Conservation (phyloP, 2,329 filamentous ascomycete species). For the Colletotrichum sp. region DNA sequence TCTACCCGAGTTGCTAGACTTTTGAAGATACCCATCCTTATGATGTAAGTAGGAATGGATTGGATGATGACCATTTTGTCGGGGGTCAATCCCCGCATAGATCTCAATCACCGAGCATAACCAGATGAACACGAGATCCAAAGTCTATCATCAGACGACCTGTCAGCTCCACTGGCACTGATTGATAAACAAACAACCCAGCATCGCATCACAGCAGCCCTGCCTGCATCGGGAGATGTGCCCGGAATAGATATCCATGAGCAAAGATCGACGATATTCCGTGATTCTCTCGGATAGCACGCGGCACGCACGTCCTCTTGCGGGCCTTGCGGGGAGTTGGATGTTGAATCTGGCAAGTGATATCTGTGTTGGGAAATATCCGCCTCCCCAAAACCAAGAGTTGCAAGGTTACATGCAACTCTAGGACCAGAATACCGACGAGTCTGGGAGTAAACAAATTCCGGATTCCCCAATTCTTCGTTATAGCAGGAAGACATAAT, state of each 20-base stretch:
- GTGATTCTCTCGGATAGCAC: not conserved
- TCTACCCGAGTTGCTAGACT: not conserved
- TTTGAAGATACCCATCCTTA: not conserved
- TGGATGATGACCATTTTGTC: not conserved
- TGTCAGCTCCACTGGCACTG: not conserved
- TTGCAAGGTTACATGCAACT: not conserved
- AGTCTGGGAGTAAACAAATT: not conserved
- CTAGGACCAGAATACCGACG: rapidly evolving
- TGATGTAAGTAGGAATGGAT: not conserved
- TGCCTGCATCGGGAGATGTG: not conserved
- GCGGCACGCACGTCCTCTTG: not conserved
- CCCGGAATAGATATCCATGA: not conserved
- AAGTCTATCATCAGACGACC: not conserved
- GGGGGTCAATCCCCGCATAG: not conserved
- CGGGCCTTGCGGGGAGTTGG: not conserved
- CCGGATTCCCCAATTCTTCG: not conserved
- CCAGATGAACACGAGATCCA: not conserved
- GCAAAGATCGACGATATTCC: not conserved
- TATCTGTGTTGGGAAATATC: not conserved
- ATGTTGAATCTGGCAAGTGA: not conserved
- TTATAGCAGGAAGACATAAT: not conserved
- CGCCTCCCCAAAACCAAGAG: no score
- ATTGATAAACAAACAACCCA: not conserved
- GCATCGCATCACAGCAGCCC: not conserved
- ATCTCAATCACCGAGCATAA: no score